Evolutionary conservation across 2,329 filamentous ascomycete genomes (phyloP), one percentile per base, ranked within the genome.

Genomic region (Ceratocystis cacaofunesta): DNA sequence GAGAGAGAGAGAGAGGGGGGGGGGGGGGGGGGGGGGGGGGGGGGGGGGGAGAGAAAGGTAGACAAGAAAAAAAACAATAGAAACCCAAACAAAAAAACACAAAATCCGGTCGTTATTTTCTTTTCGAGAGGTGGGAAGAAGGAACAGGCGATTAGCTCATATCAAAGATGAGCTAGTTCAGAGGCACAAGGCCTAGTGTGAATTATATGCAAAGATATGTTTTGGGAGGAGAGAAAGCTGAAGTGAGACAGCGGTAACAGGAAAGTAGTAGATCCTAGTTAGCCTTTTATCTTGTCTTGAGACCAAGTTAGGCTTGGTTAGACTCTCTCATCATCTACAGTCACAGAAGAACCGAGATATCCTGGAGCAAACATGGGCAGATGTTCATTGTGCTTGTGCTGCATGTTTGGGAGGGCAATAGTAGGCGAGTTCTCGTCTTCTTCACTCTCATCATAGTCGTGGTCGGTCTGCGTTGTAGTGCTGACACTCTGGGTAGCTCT

Each of bases 341-440:
- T 71, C 12, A 75, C 72, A 2, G 79, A 78, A 1, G 81, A 80
- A 5, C 80, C 80, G 63, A 74, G 71, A 69, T 80, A 82, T 68
- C 78, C 78, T 19, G 80, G 79, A 60, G 77, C 71, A 25, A 74
- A 71, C 30, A 79, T 76, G 5, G 71, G 69, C 7, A 68, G 46
- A 7, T 57, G 30, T 3, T 44, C n/a, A 10, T 6, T n/a, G 8
- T 64, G 46, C 32, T 64, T 57, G 43, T 61, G 28, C 17, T 58
- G 55, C 55, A 36, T 22, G 48, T n/a, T 12, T 50, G 48, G 28
- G 25, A 50, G 10, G 28, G 32, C n/a, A 30, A 36, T n/a, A n/a
- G 46, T 25, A 36, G 60, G 30, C 48, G 44, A 32, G 22, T 62
- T 61, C 63, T 65, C 63, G 52, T 57, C 30, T 30, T 41, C 17